Evolutionary conservation across 2,329 filamentous ascomycete species (phyloP), one percentile per base, ranked within the genome.

Genomic region (Fusarium sp.): DNA sequence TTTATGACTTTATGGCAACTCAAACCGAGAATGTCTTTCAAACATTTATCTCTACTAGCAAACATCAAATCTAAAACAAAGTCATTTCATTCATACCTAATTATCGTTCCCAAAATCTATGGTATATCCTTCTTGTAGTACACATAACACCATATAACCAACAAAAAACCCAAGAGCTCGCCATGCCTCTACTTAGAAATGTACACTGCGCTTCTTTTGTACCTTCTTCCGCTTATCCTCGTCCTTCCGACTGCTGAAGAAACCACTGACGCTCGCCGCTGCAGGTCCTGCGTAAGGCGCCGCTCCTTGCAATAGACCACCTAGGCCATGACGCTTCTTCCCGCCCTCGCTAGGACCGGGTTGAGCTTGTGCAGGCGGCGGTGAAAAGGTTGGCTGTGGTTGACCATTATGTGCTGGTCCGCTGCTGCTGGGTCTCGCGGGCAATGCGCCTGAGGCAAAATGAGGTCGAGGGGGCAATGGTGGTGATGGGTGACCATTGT

Each of bases 121-220:
- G 73, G 73, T 75, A 75, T 75, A 75, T 74, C 73, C 73, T 57
- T 55, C 67, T 25, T 58, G 42, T 53, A 57, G 27, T 51, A 45
- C 47, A 65, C 44, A 37, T 55, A 49, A 72, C 66, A 64, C 66
- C 63, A 29, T 20, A 32, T 45, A 54, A 29, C 20, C n/a, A 20
- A 51, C 45, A 63, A 20, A 22, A 52, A 29, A 46, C 27, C 30
- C 52, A 60, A 24, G 18, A 20, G 34, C 18, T 25, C 18, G 16
- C 40, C 22, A 37, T 44, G 24, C 4, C 34, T 40, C 18, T 18
- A 29, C 48, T 71, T 65, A 84, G 63, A 85, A 84, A 69, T 84
- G 81, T 60, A 81, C 77, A 57, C 83, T 86, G 59, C 82, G 79
- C 79, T 85, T 86, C 79, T 85, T 86, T 60, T 81, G 79, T 52